These are phyloP conservation scores for Tetradesmus obliquus DNA, from an alignment of 139 green algal genomes.

Conservation along the genomic window DNA sequence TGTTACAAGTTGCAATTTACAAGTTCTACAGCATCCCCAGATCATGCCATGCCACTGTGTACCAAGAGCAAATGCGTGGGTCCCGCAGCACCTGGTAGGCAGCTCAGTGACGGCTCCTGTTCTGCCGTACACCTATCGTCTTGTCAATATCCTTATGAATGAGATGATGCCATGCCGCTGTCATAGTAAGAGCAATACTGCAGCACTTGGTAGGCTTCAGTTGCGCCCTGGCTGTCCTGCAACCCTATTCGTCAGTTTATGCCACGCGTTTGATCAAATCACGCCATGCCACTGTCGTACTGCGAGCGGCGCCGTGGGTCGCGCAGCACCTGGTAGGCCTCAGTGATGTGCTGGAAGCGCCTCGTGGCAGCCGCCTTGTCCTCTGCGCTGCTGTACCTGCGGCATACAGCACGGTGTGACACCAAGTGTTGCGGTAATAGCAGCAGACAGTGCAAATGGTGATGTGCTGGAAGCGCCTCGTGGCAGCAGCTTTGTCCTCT, in stretches of 20 bases:
- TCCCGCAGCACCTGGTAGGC: too few relatives aligned
- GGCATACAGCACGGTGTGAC: background rate
- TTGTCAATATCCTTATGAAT: too few relatives aligned
- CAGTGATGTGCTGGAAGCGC: constrained; percentile 30
- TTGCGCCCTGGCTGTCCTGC: too few relatives aligned
- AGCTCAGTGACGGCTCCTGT: too few relatives aligned
- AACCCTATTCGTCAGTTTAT: too few relatives aligned
- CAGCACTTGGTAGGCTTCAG: too few relatives aligned
- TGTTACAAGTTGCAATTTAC: background rate
- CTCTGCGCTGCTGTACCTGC: background rate
- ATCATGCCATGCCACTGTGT: background rate
- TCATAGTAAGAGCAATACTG: too few relatives aligned
- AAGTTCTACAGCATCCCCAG: background rate
- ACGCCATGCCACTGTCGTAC: constrained; percentile 8
- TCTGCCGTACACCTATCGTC: too few relatives aligned
- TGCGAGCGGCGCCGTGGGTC: background rate
- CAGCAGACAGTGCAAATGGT: background rate
- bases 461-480: constrained; percentile 26
- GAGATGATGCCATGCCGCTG: too few relatives aligned
- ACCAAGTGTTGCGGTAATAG: too few relatives aligned
- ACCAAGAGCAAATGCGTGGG: too few relatives aligned
- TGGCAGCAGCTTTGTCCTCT: constrained; percentile 23
- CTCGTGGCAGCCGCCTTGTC: constrained; percentile 32
- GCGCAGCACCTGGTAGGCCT: constrained; percentile 40
- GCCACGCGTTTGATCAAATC: too few relatives aligned